Evolutionary conservation across 805 yeast species (phyloP).

Genomic region (Kazachstania kunashirensis): DNA sequence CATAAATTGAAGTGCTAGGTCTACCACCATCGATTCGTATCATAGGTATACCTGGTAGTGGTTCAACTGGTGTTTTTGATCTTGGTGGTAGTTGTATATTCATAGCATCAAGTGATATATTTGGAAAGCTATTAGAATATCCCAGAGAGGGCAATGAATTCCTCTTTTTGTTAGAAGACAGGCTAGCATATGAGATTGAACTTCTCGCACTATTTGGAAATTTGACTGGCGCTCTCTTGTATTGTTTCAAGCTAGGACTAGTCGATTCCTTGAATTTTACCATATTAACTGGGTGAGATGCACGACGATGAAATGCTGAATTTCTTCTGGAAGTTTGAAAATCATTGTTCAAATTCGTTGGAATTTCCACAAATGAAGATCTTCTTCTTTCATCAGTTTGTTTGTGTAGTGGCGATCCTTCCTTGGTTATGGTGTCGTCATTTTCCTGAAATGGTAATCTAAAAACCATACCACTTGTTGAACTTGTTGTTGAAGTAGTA

Average conservation of each 20-base stretch:
- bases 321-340: neutral
- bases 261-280: neutral
- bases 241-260: neutral
- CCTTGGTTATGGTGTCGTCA: neutral
- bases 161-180: conserved; percentile 23
- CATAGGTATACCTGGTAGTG: conserved; percentile 27
- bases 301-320: conserved; percentile 5
- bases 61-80: conserved; percentile 46
- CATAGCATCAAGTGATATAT: conserved; percentile 15
- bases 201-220: conserved; percentile 7
- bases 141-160: conserved; percentile 20
- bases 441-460: conserved; percentile 61
- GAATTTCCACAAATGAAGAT: conserved; percentile 15
- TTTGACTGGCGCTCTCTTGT: conserved; percentile 1
- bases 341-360: neutral
- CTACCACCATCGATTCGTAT: conserved; percentile 5
- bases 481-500: conserved; percentile 22
- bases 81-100: conserved; percentile 42
- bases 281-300: conserved; percentile 9
- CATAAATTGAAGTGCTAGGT: conserved; percentile 9
- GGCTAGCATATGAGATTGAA: conserved; percentile 24
- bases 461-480: conserved; percentile 35
- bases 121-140: conserved; percentile 16
- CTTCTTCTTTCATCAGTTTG: conserved; percentile 9
- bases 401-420: neutral